A percentile compares a stretch with the other conserved stretches of the same genome.
Evolutionary conservation across 2,329 filamentous ascomycete species (phyloP).

Genomic region (Rutstroemia sp.): DNA sequence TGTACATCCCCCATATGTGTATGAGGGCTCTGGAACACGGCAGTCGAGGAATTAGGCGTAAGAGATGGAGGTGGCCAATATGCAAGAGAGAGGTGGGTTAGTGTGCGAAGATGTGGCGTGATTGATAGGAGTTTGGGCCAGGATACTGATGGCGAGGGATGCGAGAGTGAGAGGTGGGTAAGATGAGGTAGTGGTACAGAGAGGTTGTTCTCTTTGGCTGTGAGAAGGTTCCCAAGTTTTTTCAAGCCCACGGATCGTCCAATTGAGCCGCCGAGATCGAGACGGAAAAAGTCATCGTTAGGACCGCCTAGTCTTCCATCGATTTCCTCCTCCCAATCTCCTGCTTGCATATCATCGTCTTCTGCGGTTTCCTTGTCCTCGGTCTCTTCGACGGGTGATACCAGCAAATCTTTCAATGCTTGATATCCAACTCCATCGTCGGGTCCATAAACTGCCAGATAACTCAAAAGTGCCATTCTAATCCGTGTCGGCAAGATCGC

Average conservation of each 20-base stretch:
- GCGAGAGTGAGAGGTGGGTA: constrained; percentile 52
- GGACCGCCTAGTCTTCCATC: constrained; percentile 15
- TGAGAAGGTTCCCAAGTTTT: constrained; percentile 34
- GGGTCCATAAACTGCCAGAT: constrained; percentile 38
- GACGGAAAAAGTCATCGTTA: constrained; percentile 42
- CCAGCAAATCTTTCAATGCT: constrained; percentile 44
- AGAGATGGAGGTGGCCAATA: constrained; percentile 54
- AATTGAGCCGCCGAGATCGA: constrained; percentile 48
- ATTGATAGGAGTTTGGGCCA: constrained; percentile 53
- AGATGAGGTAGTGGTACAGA: constrained; percentile 41
- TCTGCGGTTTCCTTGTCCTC: neutral
- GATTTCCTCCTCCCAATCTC: constrained; percentile 16
- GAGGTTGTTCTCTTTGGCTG: constrained; percentile 11
- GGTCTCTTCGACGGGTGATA: constrained; percentile 22
- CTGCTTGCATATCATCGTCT: neutral
- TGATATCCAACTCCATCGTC: constrained; percentile 40
- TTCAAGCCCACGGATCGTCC: constrained; percentile 45
- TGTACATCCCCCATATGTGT: constrained; percentile 35
- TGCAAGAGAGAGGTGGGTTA: constrained; percentile 55
- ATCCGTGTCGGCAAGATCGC: constrained; percentile 47
- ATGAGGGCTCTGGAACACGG: constrained; percentile 37
- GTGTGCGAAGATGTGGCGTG: constrained; percentile 42
- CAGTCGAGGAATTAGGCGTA: constrained; percentile 45
- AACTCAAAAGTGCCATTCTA: constrained; percentile 44
- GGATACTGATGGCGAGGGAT: constrained; percentile 34